Evolutionary conservation across 2,329 filamentous ascomycete species (phyloP).

Genomic region (Stagonosporopsis tanaceti): DNA sequence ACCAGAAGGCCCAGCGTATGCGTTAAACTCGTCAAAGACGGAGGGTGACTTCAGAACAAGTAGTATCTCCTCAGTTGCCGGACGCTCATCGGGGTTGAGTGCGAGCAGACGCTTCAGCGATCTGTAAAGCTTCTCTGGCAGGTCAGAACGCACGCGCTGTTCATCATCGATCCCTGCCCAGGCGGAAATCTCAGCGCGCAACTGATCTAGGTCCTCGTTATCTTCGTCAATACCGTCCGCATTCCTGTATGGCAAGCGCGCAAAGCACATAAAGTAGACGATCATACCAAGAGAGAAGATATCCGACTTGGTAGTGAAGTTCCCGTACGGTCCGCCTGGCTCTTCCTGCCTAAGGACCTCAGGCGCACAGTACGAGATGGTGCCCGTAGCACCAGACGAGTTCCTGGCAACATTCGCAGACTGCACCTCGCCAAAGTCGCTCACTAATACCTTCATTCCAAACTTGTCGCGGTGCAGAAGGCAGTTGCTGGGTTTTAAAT

Average conservation of each 20-base stretch:
- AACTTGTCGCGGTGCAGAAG: slow-evolving; percentile 79
- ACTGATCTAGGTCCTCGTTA: slow-evolving; percentile 84
- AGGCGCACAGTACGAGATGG: slow-evolving; percentile 96
- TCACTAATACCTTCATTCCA: slow-evolving; percentile 83
- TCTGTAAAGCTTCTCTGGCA: slow-evolving; percentile 85
- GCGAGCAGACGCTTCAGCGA: slow-evolving; percentile 83
- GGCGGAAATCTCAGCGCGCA: slow-evolving; percentile 83
- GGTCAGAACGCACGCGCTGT: slow-evolving; percentile 75
- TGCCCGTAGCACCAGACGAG: slow-evolving; percentile 92
- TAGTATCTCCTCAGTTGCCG: slow-evolving; percentile 86
- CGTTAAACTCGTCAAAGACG: slow-evolving; percentile 56
- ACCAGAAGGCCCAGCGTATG: slow-evolving; percentile 47
- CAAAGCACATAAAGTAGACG: slow-evolving; percentile 97
- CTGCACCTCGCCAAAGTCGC: slow-evolving; percentile 97
- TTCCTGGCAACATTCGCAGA: slow-evolving; percentile 80
- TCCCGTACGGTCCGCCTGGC: slow-evolving; percentile 76
- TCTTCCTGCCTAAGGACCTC: slow-evolving; percentile 79
- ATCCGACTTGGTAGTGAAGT: slow-evolving; percentile 96
- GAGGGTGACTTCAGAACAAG: slow-evolving; percentile 75
- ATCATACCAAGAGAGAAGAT: slow-evolving; percentile 99
- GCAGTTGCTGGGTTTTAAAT: slow-evolving; percentile 96
- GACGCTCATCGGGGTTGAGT: slow-evolving; percentile 76
- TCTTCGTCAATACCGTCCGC: slow-evolving; percentile 90
- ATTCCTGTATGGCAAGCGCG: slow-evolving; percentile 81
- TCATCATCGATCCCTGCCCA: slow-evolving; percentile 90